Percentiles rank a stretch among this genome's conserved stretches.
phyloP scores from a whole-genome alignment of 2,329 filamentous ascomycete species.

The Aspergillus intermedius region DNA sequence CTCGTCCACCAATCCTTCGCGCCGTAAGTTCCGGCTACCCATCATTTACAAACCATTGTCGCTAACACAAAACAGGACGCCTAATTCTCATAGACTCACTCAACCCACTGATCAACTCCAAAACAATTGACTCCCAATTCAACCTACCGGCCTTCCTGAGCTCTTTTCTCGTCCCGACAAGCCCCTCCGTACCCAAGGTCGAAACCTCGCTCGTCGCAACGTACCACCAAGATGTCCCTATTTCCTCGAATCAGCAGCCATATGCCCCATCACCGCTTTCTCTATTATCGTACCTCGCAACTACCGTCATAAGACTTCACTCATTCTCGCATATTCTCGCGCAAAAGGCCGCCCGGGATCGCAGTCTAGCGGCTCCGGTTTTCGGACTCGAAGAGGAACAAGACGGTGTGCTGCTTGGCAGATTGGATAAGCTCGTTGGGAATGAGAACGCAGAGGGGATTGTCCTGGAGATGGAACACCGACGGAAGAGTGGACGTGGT shows the following conservation, averaged over 20 bases:
- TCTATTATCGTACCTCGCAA: constrained; percentile 77
- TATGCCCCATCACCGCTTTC: constrained; percentile 62
- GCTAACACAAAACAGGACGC: constrained; percentile 46
- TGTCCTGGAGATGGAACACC: constrained; percentile 78
- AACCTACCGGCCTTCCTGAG: constrained; percentile 64
- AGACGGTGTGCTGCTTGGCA: constrained; percentile 70
- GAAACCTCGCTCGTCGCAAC: constrained; percentile 65
- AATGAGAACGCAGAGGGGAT: constrained; percentile 49
- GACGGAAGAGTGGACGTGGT: constrained; percentile 72
- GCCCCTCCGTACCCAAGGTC: constrained; percentile 20
- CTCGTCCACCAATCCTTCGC: constrained; percentile 13
- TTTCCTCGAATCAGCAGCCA: constrained; percentile 31
- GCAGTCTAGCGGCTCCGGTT: constrained; percentile 66
- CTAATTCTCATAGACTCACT: constrained; percentile 77
- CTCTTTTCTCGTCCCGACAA: constrained; percentile 55
- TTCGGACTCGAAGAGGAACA: constrained; percentile 72
- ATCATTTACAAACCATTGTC: neutral
- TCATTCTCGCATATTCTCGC: constrained; percentile 69
- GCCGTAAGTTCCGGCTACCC: constrained; percentile 19
- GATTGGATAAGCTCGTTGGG: constrained; percentile 36
- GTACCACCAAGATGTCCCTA: constrained; percentile 76
- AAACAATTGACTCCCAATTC: constrained; percentile 42
- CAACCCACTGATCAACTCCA: constrained; percentile 52
- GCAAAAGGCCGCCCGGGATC: constrained; percentile 66
- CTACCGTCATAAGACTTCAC: constrained; percentile 68